These are phyloP conservation scores for Selaginella moellendorffii DNA, from an alignment of 75 land plant species.

Conservation along the genomic window DNA sequence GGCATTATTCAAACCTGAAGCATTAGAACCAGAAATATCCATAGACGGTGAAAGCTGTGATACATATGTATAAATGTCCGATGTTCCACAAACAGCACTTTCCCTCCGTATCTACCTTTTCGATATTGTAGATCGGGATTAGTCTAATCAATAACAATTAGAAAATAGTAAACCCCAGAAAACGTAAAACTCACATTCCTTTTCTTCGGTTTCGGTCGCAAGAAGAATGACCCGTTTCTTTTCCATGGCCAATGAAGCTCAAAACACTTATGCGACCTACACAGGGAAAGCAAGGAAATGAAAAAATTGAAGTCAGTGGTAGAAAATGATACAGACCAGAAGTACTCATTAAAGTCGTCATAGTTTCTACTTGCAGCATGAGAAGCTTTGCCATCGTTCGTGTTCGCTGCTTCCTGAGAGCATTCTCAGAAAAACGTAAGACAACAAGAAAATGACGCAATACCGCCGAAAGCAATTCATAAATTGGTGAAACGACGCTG, in stretches of 20 bases:
- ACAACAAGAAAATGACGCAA: conserved; percentile 9
- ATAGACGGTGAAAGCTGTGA: conserved; percentile 86
- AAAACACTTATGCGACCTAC: conserved; percentile 61
- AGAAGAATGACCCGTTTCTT: conserved; percentile 35
- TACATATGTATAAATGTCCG: conserved; percentile 75
- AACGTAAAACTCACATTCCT: background rate
- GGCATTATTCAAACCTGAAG: conserved; percentile 48
- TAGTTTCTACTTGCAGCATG: conserved; percentile 33
- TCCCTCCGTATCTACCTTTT: conserved; percentile 19
- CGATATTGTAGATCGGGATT: background rate
- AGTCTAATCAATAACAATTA: background rate
- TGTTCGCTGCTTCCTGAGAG: conserved; percentile 16
- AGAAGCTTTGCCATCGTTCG: conserved; percentile 28
- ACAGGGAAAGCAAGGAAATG: background rate
- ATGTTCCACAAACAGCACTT: conserved; percentile 72
- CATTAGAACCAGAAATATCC: conserved; percentile 85
- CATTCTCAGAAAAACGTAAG: background rate
- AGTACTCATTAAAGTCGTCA: conserved; percentile 34
- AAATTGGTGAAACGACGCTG: conserved; percentile 55
- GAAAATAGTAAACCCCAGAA: background rate
- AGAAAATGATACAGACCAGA: conserved; percentile 18
- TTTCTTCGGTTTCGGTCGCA: conserved; percentile 23
- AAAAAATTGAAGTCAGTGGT: background rate
- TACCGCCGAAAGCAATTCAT: conserved; percentile 49
- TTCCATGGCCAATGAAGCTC: conserved; percentile 57